Conservation (phyloP, 2,329 filamentous ascomycete genomes). For the Trichoderma sp. region DNA sequence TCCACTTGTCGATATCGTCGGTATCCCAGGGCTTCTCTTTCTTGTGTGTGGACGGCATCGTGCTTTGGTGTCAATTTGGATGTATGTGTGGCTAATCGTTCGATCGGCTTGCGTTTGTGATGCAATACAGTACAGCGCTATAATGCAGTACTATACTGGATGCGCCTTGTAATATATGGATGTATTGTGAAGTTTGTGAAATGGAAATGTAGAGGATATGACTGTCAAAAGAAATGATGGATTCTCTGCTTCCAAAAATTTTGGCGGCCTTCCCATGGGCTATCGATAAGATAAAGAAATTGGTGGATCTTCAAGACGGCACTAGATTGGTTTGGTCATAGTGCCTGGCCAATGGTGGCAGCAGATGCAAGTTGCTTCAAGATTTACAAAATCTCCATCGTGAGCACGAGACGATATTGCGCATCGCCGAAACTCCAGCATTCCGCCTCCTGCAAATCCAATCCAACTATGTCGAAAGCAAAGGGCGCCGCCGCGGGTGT, state of each 20-base stretch:
- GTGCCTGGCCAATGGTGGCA: neutral
- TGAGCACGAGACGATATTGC: conserved; percentile 7
- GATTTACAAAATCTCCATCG: conserved; percentile 27
- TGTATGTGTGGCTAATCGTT: neutral
- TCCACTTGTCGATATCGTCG: conserved; percentile 97
- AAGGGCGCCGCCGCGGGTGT: conserved; percentile 42
- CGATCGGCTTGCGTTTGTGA: too few species aligned
- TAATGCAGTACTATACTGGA: neutral
- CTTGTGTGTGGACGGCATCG: conserved; percentile 86
- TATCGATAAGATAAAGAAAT: conserved; percentile 16
- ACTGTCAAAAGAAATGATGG: neutral
- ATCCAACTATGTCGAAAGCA: conserved; percentile 54
- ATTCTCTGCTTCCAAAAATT: conserved; percentile 27
- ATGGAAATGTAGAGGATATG: neutral
- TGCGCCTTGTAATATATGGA: neutral
- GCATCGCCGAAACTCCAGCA: conserved; percentile 17
- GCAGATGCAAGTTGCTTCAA: conserved; percentile 25
- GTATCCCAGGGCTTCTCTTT: conserved; percentile 94
- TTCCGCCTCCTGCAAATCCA: conserved; percentile 23
- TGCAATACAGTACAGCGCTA: neutral
- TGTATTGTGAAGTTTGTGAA: neutral
- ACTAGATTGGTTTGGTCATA: neutral
- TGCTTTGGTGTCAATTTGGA: neutral
- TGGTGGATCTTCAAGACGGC: neutral
- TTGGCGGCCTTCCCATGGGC: conserved; percentile 29